phyloP scores from a whole-genome alignment of 495 filamentous ascomycete species.

The Aspergillus campestris region DNA sequence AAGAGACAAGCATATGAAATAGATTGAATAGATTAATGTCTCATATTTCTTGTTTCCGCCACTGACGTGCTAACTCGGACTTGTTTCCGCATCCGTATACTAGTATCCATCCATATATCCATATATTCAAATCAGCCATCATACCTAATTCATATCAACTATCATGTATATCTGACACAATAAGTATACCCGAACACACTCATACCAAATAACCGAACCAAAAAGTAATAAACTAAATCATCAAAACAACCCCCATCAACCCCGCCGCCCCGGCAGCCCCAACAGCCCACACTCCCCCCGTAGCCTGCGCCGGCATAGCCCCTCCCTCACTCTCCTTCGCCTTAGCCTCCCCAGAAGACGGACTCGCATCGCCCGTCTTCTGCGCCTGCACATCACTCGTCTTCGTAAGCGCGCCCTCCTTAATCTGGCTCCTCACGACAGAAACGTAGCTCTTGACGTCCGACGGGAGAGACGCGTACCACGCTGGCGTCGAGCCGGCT shows the following conservation, averaged over 20 bases:
- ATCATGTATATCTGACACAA: neutral
- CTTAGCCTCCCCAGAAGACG: neutral
- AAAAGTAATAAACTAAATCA: neutral
- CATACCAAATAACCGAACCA: neutral
- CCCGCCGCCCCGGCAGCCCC: conserved; percentile 3
- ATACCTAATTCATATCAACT: too few species aligned
- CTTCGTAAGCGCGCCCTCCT: conserved; percentile 21
- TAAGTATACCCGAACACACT: too few species aligned
- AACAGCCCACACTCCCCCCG: neutral
- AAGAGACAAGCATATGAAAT: too few species aligned
- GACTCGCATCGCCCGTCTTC: neutral
- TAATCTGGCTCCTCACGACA: conserved; percentile 21
- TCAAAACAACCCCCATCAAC: conserved; percentile 2
- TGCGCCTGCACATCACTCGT: conserved; percentile 5
- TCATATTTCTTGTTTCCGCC: too few species aligned
- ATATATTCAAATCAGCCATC: too few species aligned
- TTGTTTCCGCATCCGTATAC: too few species aligned
- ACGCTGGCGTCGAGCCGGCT: conserved; percentile 23
- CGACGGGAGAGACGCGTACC: conserved; percentile 22
- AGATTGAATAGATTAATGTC: too few species aligned
- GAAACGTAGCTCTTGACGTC: conserved; percentile 27
- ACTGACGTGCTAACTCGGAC: too few species aligned
- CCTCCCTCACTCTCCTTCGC: neutral
- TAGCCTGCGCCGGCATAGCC: neutral
- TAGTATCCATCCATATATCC: neutral